Percentiles rank a stretch among this genome's conserved stretches.
Evolutionary conservation across 2,329 filamentous ascomycete species (phyloP).

Genomic region (Arthrobotrys sinensis): DNA sequence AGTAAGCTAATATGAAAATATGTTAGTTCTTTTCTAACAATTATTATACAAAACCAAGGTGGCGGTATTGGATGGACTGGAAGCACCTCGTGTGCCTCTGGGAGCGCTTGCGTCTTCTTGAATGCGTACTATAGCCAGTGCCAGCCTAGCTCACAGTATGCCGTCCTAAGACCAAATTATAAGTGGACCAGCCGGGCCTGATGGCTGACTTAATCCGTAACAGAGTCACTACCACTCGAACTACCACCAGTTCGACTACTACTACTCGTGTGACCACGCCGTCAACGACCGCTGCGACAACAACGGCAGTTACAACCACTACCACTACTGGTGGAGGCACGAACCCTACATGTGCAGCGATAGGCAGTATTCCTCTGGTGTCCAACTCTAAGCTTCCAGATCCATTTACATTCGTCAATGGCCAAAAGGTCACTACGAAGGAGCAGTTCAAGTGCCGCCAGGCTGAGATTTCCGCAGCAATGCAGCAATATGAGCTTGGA

Average conservation of each 20-base stretch:
- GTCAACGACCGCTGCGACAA: conserved; percentile 5
- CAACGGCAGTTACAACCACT: conserved; percentile 14
- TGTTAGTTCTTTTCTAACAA: not conserved
- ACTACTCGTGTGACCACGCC: conserved; percentile 39
- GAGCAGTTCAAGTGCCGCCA: conserved; percentile 71
- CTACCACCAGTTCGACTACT: conserved; percentile 27
- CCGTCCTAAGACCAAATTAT: not conserved
- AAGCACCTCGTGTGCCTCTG: conserved; percentile 65
- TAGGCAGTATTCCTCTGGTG: conserved; percentile 47
- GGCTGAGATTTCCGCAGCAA: conserved; percentile 70
- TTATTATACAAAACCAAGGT: conserved; percentile 58
- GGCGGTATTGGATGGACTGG: conserved; percentile 65
- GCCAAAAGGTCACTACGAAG: conserved; percentile 69
- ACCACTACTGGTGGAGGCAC: conserved; percentile 26
- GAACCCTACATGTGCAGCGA: conserved; percentile 46
- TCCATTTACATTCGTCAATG: conserved; percentile 70
- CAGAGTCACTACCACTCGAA: conserved; percentile 49
- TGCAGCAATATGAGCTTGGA: conserved; percentile 72
- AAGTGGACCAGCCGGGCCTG: too few relatives aligned
- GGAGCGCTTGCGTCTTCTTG: conserved; percentile 64
- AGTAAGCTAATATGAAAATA: not conserved
- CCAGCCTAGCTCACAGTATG: conserved; percentile 44
- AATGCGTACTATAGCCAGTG: conserved; percentile 55
- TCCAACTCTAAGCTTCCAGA: conserved; percentile 65
- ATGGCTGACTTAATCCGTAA: not conserved